These are phyloP conservation scores for Euphrasia confusa DNA, from an alignment of 257 asterid genomes.

Conservation along the genomic window DNA sequence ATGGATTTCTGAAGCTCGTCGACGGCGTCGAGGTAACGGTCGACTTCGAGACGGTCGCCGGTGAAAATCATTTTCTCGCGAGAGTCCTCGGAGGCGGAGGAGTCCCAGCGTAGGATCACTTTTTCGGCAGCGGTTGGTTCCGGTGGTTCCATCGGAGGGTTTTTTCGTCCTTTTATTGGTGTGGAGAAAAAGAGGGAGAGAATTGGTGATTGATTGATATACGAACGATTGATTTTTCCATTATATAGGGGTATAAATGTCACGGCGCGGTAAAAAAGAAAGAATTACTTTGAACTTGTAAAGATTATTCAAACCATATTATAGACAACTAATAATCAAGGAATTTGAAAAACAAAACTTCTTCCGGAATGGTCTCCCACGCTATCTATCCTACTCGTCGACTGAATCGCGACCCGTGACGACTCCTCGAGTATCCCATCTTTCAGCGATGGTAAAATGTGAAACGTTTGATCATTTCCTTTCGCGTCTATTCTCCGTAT, in stretches of 20 bases:
- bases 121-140: conserved; percentile 48
- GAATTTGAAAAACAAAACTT: not conserved
- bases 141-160: too few relatives aligned
- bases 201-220: too few relatives aligned
- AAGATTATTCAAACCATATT: too few relatives aligned
- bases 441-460: too few relatives aligned
- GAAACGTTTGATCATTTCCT: not conserved
- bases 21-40: conserved; percentile 56
- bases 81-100: conserved; percentile 65
- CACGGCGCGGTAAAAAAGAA: too few relatives aligned
- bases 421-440: too few relatives aligned
- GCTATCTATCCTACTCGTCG: not conserved
- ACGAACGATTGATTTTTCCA: too few relatives aligned
- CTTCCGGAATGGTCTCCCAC: not conserved
- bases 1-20: conserved; percentile 60
- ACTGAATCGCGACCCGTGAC: too few relatives aligned
- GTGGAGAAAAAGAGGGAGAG: too few relatives aligned
- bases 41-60: conserved; percentile 69
- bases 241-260: too few relatives aligned
- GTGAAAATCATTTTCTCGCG: conserved; percentile 75
- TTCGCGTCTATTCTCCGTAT: not conserved
- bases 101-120: conserved; percentile 77
- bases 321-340: not conserved
- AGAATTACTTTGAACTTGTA: too few relatives aligned
- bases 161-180: too few relatives aligned